Evolutionary conservation across 106 monocot genomes (phyloP), one percentile per base, ranked within the genome.

Genomic region (Allium sativum): DNA sequence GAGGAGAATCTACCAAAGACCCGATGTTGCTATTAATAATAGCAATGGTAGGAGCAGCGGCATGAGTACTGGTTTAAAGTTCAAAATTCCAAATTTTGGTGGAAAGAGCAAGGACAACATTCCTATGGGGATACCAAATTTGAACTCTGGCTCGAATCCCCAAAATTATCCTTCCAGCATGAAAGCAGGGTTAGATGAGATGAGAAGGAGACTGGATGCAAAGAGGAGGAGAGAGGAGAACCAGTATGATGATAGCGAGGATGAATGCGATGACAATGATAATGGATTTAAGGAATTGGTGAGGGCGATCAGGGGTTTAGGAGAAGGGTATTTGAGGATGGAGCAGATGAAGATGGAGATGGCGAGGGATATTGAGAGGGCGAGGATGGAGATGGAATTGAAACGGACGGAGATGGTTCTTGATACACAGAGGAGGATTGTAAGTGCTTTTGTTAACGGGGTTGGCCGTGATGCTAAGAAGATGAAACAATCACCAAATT

Each of bases 311-410:
- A 74, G 75, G 75, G 68, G 62, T 57, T 65, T 98, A 45, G 84
- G 87, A 4, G 91, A 92, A n/a, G 84, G 87, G 56, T 91, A 85
- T 59, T 52, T 98, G 76, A 76, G 82, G 61, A 82, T 85, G 77
- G 91, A 98, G 82, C 75, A 80, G 76, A 80, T 78, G 84, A 98
- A 91, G 78, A 88, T 98, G 96, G 96, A 98, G 60, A 81, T 81
- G 84, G 75, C 74, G 7, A 77, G 75, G 67, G 82, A 98, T 71
- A 82, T 84, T 48, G 88, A 98, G 72, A 77, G 77, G 82, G 62
- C 67, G 72, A 78, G 84, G 73, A 91, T 91, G 91, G 91, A 98
- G 47, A 82, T 79, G 82, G 84, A 98, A 80, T 68, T 92, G 43
- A 88, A 85, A 66, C 71, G 91, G 20, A 92, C 87, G 7, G 76